Evolutionary conservation across 1,284 basidiomycete genomes (phyloP).

Genomic region (Melampsora americana): DNA sequence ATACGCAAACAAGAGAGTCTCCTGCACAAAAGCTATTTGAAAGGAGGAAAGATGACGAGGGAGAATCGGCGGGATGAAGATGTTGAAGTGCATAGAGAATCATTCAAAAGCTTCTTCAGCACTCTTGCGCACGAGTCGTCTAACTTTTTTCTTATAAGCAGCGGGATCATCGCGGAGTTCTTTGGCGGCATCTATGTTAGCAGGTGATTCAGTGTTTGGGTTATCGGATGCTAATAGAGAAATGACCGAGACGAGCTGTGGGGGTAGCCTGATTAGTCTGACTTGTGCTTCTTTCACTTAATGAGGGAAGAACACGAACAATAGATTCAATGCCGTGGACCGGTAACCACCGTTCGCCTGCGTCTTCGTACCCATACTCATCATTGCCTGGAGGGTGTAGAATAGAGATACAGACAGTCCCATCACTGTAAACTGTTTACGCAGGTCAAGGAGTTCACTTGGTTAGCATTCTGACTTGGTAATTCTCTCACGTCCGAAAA

Average conservation of each 20-base stretch:
- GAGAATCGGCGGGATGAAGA: too few species aligned
- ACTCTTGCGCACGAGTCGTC: slow-evolving; percentile 73
- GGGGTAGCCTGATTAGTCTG: slow-evolving; percentile 17
- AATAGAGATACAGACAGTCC: slow-evolving; percentile 39
- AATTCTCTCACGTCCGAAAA: not conserved
- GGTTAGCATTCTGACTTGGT: not conserved
- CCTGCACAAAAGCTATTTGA: too few species aligned
- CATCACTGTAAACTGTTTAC: slow-evolving; percentile 57
- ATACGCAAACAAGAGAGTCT: too few species aligned
- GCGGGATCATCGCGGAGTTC: slow-evolving; percentile 47
- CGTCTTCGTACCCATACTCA: slow-evolving; percentile 96
- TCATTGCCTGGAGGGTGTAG: slow-evolving; percentile 88
- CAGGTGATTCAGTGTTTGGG: slow-evolving; percentile 31
- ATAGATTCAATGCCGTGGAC: slow-evolving; percentile 97
- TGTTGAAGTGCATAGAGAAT: not conserved
- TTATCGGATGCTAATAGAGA: slow-evolving; percentile 35
- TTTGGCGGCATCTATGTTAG: slow-evolving; percentile 57
- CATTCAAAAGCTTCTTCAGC: slow-evolving; percentile 81
- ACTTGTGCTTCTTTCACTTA: not conserved
- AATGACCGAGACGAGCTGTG: slow-evolving; percentile 40
- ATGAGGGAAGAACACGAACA: slow-evolving; percentile 59
- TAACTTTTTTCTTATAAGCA: slow-evolving; percentile 90
- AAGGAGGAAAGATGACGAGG: too few species aligned
- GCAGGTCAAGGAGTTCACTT: slow-evolving; percentile 10
- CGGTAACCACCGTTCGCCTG: slow-evolving; percentile 94